These are phyloP conservation scores for Epichloe sibirici DNA, from an alignment of 2,329 filamentous ascomycete species.

Conservation along the genomic window DNA sequence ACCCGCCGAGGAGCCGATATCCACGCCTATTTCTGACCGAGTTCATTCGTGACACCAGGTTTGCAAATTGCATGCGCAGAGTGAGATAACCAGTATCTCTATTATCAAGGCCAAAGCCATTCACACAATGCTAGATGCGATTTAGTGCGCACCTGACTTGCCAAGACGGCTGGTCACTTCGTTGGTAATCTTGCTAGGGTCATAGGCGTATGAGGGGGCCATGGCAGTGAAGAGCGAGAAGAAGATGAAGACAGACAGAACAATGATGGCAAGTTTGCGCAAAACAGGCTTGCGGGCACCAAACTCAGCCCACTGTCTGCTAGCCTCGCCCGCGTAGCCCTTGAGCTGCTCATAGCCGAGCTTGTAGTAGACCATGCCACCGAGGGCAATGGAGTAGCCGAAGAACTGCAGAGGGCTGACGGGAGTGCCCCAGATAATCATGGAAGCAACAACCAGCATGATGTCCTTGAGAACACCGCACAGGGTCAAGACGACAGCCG, in stretches of 20 bases:
- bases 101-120: background rate
- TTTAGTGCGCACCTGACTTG: constrained; percentile 16
- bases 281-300: constrained; percentile 63
- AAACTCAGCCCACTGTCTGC: constrained; percentile 77
- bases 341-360: constrained; percentile 73
- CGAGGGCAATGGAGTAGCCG: constrained; percentile 69
- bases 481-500: constrained; percentile 73
- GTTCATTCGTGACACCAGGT: background rate
- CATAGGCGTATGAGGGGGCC: constrained; percentile 48
- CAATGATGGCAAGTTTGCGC: constrained; percentile 66
- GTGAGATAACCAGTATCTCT: background rate
- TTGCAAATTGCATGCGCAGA: background rate
- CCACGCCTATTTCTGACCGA: background rate
- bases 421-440: constrained; percentile 69
- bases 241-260: constrained; percentile 46
- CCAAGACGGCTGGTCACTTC: constrained; percentile 39
- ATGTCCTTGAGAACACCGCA: constrained; percentile 85
- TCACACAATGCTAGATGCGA: background rate
- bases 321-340: constrained; percentile 60
- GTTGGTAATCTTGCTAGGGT: constrained; percentile 36
- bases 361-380: constrained; percentile 73
- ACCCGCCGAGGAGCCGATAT: no score
- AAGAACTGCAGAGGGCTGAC: constrained; percentile 69
- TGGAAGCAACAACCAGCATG: constrained; percentile 65
- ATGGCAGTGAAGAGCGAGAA: constrained; percentile 60